Conservation (phyloP, 1,139 yeast species). For the Scheffersomyces quercinus region DNA sequence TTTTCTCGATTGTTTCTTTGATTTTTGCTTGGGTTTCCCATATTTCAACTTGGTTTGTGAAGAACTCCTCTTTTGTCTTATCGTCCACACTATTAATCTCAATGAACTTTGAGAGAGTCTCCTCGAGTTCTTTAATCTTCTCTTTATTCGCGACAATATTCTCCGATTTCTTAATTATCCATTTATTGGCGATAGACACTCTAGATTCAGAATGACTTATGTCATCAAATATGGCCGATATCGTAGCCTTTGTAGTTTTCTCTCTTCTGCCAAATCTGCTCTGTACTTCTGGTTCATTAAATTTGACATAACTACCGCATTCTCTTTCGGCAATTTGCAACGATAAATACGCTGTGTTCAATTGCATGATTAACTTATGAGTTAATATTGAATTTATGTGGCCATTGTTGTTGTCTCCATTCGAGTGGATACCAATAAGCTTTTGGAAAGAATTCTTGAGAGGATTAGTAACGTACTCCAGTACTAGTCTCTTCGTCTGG, state of each 20-base stretch:
- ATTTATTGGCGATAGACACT: slow-evolving; percentile 42
- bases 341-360: slow-evolving; percentile 32
- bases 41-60: slow-evolving; percentile 35
- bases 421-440: slow-evolving; percentile 57
- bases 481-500: slow-evolving; percentile 63
- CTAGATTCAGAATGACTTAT: slow-evolving; percentile 41
- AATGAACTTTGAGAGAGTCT: slow-evolving; percentile 19
- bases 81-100: slow-evolving; percentile 17
- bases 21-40: slow-evolving; percentile 41
- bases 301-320: slow-evolving; percentile 22
- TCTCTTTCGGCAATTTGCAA: slow-evolving; percentile 30
- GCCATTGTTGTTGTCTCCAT: slow-evolving; percentile 13
- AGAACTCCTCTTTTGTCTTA: slow-evolving; percentile 17
- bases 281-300: slow-evolving; percentile 25
- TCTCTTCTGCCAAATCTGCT: slow-evolving; percentile 32
- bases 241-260: slow-evolving; percentile 28
- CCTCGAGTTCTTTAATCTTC: slow-evolving; percentile 21
- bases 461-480: slow-evolving; percentile 69
- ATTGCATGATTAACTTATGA: slow-evolving; percentile 37
- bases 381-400: slow-evolving; percentile 28
- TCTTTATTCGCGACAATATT: slow-evolving; percentile 27
- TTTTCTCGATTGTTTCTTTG: slow-evolving; percentile 35
- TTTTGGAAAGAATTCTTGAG: slow-evolving; percentile 56
- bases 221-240: slow-evolving; percentile 32
- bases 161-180: slow-evolving; percentile 35